phyloP scores from a whole-genome alignment of 345 rosid genomes.

The Eucalyptus pauciflora region DNA sequence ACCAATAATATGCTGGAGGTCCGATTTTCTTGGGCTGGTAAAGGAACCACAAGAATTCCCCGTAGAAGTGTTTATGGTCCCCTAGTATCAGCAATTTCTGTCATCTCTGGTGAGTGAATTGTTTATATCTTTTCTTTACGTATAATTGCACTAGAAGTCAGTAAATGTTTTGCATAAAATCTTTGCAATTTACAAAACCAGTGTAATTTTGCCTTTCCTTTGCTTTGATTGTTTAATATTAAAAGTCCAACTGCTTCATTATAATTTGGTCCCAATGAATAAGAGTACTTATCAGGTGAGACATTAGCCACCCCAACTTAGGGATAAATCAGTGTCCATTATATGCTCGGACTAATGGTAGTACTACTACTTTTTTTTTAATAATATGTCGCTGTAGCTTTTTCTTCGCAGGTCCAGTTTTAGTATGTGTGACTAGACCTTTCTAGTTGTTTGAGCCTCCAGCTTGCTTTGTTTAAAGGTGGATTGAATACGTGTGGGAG shows the following conservation, averaged over 20 bases:
- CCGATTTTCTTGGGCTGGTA: slow-evolving; percentile 57
- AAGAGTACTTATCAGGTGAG: background rate
- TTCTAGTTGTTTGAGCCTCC: background rate
- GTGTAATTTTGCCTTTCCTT: background rate
- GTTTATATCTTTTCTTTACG: background rate
- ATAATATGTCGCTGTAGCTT: background rate
- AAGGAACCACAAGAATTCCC: slow-evolving; percentile 49
- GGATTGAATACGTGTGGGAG: background rate
- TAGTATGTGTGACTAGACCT: background rate
- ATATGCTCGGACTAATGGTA: background rate
- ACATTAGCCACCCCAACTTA: background rate
- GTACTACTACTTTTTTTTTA: background rate
- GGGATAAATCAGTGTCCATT: background rate
- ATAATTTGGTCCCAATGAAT: background rate
- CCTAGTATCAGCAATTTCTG: slow-evolving; percentile 57
- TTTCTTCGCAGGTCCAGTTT: background rate
- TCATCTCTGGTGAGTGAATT: slow-evolving; percentile 17
- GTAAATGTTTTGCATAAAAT: background rate
- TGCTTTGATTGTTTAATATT: background rate
- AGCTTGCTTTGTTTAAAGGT: background rate
- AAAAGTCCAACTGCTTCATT: background rate
- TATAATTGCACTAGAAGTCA: background rate
- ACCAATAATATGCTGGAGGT: slow-evolving; percentile 32
- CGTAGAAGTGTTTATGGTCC: slow-evolving; percentile 44
- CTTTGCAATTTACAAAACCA: background rate